These are phyloP conservation scores for Dalbergia cultrata DNA, from an alignment of 306 rosid genomes.

Conservation along the genomic window DNA sequence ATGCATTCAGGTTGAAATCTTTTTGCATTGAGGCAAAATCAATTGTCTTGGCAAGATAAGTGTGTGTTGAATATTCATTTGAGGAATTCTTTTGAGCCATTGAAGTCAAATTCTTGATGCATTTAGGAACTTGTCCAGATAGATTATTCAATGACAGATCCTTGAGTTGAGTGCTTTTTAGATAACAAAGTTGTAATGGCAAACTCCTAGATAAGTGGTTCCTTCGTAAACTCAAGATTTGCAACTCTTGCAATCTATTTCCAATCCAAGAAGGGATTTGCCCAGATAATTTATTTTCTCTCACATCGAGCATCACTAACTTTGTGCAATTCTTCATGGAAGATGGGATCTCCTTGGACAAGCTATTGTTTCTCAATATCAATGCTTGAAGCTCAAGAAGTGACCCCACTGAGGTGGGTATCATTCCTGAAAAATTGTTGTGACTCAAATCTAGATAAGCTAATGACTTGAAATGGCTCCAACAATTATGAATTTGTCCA, in stretches of 20 bases:
- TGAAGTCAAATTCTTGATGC: not conserved
- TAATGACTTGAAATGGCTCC: constrained; percentile 17
- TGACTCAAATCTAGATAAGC: constrained; percentile 20
- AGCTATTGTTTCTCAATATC: constrained; percentile 24
- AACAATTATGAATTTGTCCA: not conserved
- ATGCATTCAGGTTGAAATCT: not conserved
- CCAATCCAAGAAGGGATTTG: constrained; percentile 20
- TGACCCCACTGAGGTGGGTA: constrained; percentile 37
- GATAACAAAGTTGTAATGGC: constrained; percentile 9
- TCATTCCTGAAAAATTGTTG: not conserved
- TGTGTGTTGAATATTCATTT: fast-evolving
- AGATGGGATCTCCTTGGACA: not conserved
- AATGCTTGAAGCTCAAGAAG: not conserved
- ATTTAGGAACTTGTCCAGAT: constrained; percentile 15
- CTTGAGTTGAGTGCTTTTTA: not conserved
- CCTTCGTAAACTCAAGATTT: not conserved
- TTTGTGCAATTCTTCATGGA: not conserved
- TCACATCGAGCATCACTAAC: constrained; percentile 6
- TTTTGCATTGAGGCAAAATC: too few species aligned
- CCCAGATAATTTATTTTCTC: constrained; percentile 26
- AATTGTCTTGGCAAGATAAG: not conserved
- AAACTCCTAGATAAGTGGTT: constrained; percentile 3
- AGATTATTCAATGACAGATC: constrained; percentile 2
- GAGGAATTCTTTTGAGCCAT: not conserved
- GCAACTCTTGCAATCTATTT: not conserved